phyloP scores from a whole-genome alignment of 2,329 filamentous ascomycete genomes.

The Colletotrichum liriopes region DNA sequence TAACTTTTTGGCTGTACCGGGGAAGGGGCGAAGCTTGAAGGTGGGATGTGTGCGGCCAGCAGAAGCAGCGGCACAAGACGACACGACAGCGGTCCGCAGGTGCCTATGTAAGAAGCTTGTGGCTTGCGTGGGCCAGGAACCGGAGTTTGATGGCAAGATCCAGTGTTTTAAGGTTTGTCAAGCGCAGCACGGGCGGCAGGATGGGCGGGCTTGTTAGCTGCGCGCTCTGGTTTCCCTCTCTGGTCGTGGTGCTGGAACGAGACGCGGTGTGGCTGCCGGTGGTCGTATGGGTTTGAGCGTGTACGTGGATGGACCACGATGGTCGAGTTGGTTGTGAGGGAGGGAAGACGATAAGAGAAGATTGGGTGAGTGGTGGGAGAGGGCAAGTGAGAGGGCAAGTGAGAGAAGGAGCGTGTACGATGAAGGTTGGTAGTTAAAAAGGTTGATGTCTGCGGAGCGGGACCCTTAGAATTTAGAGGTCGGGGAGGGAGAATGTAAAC shows the following conservation, averaged over 20 bases:
- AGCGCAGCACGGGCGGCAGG: slow-evolving; percentile 29
- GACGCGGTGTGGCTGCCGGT: slow-evolving; percentile 6
- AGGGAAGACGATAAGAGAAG: not conserved
- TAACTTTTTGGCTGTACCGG: slow-evolving; percentile 6
- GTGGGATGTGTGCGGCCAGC: slow-evolving; percentile 13
- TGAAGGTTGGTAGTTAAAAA: slow-evolving; percentile 4
- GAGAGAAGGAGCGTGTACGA: not conserved
- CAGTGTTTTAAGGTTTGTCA: slow-evolving; percentile 39
- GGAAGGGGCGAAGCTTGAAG: slow-evolving; percentile 6
- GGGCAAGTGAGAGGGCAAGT: not conserved
- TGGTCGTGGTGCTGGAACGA: not conserved
- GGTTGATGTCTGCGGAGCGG: slow-evolving; percentile 19
- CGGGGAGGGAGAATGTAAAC: slow-evolving; percentile 6
- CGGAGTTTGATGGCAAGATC: slow-evolving; percentile 16
- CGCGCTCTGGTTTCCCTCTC: slow-evolving; percentile 7
- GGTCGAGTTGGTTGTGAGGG: not conserved
- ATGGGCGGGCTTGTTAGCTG: slow-evolving; percentile 7
- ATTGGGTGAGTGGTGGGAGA: not conserved
- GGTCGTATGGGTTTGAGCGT: not conserved
- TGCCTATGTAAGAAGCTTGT: slow-evolving; percentile 25
- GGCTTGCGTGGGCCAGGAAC: slow-evolving; percentile 36
- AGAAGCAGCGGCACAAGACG: slow-evolving; percentile 5
- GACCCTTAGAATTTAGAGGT: slow-evolving; percentile 24
- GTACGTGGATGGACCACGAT: not conserved
- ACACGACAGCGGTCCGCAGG: slow-evolving; percentile 5